Evolutionary conservation across 176 grass and related monocot species (phyloP).

Genomic region (Secale cereale): DNA sequence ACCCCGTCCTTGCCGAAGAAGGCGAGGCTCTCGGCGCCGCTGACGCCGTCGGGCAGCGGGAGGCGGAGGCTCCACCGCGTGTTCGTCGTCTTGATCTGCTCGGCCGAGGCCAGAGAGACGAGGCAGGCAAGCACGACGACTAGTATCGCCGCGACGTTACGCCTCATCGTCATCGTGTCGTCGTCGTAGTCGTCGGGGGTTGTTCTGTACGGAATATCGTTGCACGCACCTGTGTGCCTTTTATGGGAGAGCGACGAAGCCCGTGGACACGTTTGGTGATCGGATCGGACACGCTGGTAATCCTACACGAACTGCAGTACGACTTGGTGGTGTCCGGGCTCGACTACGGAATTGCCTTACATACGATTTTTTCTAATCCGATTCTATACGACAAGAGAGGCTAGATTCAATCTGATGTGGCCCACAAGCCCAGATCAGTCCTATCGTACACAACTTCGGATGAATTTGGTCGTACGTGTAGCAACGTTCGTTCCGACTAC

Average conservation of each 20-base stretch:
- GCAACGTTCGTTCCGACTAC: too few relatives aligned
- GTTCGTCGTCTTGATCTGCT: constrained; percentile 15
- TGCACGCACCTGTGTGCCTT: not conserved
- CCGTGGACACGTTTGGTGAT: not conserved
- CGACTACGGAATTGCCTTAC: too few relatives aligned
- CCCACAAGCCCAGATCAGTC: too few relatives aligned
- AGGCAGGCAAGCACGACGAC: not conserved
- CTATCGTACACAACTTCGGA: too few relatives aligned
- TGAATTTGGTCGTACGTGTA: too few relatives aligned
- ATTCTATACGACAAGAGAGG: too few relatives aligned
- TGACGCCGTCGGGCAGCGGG: not conserved
- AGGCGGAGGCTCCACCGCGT: not conserved
- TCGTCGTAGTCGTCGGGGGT: not conserved
- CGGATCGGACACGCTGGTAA: not conserved
- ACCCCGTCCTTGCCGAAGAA: constrained; percentile 22
- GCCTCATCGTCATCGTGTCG: not conserved
- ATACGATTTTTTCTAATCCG: too few relatives aligned
- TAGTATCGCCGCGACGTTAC: not conserved
- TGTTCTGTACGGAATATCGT: not conserved
- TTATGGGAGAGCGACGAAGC: not conserved
- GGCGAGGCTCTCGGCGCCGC: constrained; percentile 54
- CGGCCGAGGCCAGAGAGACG: not conserved
- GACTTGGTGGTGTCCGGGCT: too few relatives aligned
- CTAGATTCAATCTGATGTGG: too few relatives aligned
- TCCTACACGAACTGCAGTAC: not conserved